These are phyloP conservation scores for Gossypium laxum DNA, from an alignment of 441 rosid species.

Conservation along the genomic window DNA sequence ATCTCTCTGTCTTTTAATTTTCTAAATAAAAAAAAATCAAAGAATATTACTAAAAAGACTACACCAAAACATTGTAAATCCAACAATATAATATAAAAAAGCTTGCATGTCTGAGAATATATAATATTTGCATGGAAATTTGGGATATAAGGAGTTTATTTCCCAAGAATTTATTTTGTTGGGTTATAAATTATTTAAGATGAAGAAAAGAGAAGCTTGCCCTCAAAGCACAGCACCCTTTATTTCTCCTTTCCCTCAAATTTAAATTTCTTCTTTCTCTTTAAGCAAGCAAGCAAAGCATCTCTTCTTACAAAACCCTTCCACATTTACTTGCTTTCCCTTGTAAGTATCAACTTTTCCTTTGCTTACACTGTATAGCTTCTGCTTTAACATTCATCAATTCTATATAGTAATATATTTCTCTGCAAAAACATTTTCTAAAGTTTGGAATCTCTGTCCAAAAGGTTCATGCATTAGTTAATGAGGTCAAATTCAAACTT, in stretches of 20 bases:
- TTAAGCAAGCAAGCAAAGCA: slow-evolving; percentile 60
- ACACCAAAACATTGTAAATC: not conserved
- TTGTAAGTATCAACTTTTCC: slow-evolving; percentile 41
- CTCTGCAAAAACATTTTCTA: slow-evolving; percentile 9
- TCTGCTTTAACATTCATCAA: not conserved
- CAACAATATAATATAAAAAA: not conserved
- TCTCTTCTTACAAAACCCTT: slow-evolving; percentile 32
- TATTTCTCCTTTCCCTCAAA: not conserved
- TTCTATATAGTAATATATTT: not conserved
- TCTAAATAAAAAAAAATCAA: not conserved
- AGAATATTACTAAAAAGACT: slow-evolving; percentile 3
- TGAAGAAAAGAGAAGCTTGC: slow-evolving; percentile 12
- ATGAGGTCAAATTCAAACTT: slow-evolving; percentile 23
- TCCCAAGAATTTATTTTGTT: not conserved
- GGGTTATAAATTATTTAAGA: not conserved
- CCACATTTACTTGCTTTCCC: slow-evolving; percentile 37
- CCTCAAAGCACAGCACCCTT: slow-evolving; percentile 16
- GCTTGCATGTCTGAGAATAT: slow-evolving; percentile 18
- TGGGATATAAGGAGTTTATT: slow-evolving; percentile 1
- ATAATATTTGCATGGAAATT: slow-evolving; percentile 26
- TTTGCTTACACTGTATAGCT: slow-evolving; percentile 38
- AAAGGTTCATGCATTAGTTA: slow-evolving; percentile 4
- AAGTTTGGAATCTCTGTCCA: slow-evolving; percentile 13
- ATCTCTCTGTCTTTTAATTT: slow-evolving; percentile 1
- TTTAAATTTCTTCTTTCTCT: not conserved